These are phyloP conservation scores for Achaetomiella virescens DNA, from an alignment of 495 filamentous ascomycete species.

Conservation along the genomic window DNA sequence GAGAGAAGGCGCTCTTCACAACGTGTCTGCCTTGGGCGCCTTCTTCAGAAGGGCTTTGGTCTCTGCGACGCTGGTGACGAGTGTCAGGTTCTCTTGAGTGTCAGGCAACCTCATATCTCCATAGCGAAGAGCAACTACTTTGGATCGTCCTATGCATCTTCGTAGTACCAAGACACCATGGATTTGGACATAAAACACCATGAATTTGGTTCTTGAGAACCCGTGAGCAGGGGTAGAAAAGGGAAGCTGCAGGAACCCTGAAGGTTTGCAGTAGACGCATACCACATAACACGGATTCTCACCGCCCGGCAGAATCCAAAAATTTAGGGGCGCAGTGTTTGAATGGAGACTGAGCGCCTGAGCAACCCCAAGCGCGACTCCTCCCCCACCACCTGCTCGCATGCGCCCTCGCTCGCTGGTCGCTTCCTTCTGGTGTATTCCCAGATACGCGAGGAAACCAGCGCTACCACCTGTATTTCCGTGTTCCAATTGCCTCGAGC, in stretches of 20 bases:
- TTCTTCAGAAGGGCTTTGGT: too few species aligned
- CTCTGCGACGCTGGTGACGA: too few species aligned
- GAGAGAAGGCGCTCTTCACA: too few species aligned
- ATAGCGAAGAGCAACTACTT: too few species aligned
- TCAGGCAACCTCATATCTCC: too few species aligned
- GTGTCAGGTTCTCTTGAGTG: too few species aligned
- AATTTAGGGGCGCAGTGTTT: neutral
- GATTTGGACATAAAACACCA: too few species aligned
- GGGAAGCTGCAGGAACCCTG: neutral
- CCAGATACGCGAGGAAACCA: constrained; percentile 6
- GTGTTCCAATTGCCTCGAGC: neutral
- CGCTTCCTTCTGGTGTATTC: constrained; percentile 9
- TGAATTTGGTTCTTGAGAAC: too few species aligned
- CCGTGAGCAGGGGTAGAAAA: too few species aligned
- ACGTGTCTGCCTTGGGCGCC: too few species aligned
- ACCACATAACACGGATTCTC: neutral
- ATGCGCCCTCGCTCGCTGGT: constrained; percentile 9
- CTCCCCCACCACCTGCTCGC: neutral
- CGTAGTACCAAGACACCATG: too few species aligned
- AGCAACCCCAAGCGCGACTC: neutral
- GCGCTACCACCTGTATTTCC: neutral
- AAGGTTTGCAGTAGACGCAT: neutral
- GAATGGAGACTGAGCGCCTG: neutral
- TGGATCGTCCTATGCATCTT: too few species aligned
- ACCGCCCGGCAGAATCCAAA: constrained; percentile 23